Percentiles rank a stretch among this genome's conserved stretches.
These are phyloP conservation scores for Penicillium digitatum DNA, from an alignment of 2,329 filamentous ascomycete genomes.

Conservation along the genomic window DNA sequence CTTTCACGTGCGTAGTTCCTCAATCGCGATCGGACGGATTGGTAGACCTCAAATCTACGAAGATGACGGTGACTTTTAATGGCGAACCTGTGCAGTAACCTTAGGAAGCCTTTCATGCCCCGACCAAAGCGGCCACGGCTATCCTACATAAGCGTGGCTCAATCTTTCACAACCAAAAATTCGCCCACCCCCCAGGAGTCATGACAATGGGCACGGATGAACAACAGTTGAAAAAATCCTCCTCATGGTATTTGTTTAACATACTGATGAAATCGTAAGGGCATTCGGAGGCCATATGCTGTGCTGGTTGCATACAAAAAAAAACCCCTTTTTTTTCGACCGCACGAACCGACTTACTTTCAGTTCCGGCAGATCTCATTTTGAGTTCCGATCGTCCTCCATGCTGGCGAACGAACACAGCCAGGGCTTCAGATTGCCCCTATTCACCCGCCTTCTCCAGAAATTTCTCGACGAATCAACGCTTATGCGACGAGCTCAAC, in stretches of 20 bases:
- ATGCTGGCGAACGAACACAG: slow-evolving; percentile 27
- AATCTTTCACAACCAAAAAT: not conserved
- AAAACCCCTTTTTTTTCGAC: slow-evolving; percentile 35
- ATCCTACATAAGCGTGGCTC: not conserved
- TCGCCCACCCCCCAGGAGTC: not conserved
- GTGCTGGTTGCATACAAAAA: slow-evolving; percentile 38
- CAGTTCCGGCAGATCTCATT: slow-evolving; percentile 31
- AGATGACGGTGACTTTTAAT: not conserved
- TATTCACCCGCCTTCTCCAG: slow-evolving; percentile 28
- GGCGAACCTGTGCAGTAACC: not conserved
- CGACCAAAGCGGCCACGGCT: not conserved
- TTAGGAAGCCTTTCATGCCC: not conserved
- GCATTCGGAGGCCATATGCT: slow-evolving; percentile 34
- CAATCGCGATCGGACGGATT: not conserved
- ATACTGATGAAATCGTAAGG: slow-evolving; percentile 37
- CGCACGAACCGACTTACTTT: slow-evolving; percentile 27
- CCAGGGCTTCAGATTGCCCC: slow-evolving; percentile 27
- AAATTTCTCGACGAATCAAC: slow-evolving; percentile 26
- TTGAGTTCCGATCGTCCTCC: slow-evolving; percentile 29
- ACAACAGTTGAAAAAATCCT: slow-evolving; percentile 23
- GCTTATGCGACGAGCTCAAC: slow-evolving; percentile 88
- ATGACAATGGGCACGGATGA: not conserved
- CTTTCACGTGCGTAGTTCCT: not conserved
- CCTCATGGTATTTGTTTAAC: slow-evolving; percentile 38
- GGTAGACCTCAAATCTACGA: not conserved